Conservation (phyloP, 257 asterid species). For the Schizonepeta tenuifolia region DNA sequence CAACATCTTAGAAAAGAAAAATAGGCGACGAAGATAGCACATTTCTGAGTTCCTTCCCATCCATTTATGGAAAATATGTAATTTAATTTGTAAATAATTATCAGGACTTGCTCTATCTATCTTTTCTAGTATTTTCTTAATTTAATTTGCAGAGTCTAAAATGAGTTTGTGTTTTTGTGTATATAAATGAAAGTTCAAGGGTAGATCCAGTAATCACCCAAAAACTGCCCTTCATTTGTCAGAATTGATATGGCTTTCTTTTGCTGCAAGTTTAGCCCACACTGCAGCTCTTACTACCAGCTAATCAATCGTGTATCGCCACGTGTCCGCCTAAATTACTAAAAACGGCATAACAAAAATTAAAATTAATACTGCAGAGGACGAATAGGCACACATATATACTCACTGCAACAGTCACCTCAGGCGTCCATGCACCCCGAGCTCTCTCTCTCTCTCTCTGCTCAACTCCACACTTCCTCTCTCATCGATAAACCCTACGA, state of each 20-base stretch:
- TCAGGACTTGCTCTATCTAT: background rate
- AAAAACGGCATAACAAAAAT: background rate
- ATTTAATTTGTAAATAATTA: background rate
- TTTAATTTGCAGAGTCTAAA: background rate
- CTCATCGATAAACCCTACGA: background rate
- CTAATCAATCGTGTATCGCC: conserved; percentile 3
- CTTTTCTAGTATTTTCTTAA: background rate
- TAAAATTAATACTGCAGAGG: background rate
- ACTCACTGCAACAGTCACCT: conserved; percentile 9
- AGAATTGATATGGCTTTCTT: background rate
- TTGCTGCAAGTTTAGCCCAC: background rate
- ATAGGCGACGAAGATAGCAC: too few species aligned
- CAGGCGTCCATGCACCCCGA: conserved; percentile 21
- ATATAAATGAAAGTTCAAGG: background rate
- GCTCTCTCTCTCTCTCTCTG: conserved; percentile 17
- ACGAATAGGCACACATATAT: background rate
- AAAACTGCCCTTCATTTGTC: background rate
- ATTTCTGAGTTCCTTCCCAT: too few species aligned
- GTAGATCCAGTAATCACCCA: background rate
- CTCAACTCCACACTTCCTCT: background rate
- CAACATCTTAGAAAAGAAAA: too few species aligned
- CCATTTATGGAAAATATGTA: background rate
- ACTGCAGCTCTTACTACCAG: background rate
- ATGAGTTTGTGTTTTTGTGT: background rate
- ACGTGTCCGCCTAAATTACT: conserved; percentile 15